A percentile compares a stretch with the other conserved stretches of the same genome.
These are phyloP conservation scores for Rhizopogon salebrosus DNA, from an alignment of 768 basidiomycete species.

Conservation along the genomic window DNA sequence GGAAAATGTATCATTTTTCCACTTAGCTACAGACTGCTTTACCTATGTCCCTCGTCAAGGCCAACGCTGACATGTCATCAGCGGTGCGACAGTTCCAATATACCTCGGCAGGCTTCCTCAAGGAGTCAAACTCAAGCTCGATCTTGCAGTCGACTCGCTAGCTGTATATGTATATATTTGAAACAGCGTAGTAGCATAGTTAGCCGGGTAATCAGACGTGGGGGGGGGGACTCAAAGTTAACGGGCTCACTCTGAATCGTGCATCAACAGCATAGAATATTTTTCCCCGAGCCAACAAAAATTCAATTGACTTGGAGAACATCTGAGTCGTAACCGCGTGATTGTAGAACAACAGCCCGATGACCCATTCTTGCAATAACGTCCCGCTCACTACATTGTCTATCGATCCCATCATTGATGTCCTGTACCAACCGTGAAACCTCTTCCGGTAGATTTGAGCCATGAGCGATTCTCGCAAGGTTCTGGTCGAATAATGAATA, in stretches of 20 bases:
- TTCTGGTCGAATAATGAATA: constrained; percentile 3
- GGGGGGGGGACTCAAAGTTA: too few species aligned
- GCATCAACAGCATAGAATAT: not conserved
- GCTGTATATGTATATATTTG: constrained; percentile 17
- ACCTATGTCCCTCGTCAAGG: constrained; percentile 12
- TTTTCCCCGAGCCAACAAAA: not conserved
- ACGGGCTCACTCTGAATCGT: not conserved
- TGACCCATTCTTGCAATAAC: constrained; percentile 8
- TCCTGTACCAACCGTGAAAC: constrained; percentile 5
- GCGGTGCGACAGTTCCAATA: constrained; percentile 13
- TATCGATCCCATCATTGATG: not conserved
- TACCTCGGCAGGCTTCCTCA: constrained; percentile 24
- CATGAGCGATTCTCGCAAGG: constrained; percentile 15
- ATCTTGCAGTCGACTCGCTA: constrained; percentile 8
- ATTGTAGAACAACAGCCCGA: constrained; percentile 2
- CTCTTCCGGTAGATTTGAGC: constrained; percentile 20
- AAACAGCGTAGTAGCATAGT: too few species aligned
- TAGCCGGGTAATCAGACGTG: too few species aligned
- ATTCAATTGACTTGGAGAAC: not conserved
- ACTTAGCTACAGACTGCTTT: constrained; percentile 21
- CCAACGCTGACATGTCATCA: constrained; percentile 4
- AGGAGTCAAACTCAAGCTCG: constrained; percentile 20
- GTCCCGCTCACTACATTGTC: not conserved
- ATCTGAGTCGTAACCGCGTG: not conserved
- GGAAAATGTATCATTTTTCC: not conserved